phyloP scores from a whole-genome alignment of 805 yeast genomes.

The Hermanozyma aechmeae region DNA sequence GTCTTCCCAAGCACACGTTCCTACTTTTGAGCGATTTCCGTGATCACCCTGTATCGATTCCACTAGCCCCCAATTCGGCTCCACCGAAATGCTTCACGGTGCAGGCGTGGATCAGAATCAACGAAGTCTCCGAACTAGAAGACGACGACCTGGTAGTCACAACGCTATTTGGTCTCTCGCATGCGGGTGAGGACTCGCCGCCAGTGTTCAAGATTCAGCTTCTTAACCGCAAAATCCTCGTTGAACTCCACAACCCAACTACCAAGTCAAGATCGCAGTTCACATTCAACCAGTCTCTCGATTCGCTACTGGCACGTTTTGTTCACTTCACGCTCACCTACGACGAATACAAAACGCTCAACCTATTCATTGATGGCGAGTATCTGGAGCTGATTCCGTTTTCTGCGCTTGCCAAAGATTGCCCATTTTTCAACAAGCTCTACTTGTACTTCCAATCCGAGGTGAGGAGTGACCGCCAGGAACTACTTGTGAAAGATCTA shows the following conservation, averaged over 20 bases:
- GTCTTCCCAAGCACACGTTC: conserved; percentile 10
- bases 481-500: conserved; percentile 27
- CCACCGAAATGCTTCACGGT: conserved; percentile 21
- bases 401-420: conserved; percentile 18
- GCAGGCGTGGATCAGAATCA: conserved; percentile 32
- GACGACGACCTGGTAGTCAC: conserved; percentile 8
- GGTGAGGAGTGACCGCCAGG: conserved; percentile 5
- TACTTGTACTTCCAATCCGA: too few species aligned
- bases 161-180: conserved; percentile 17
- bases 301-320: conserved; percentile 9
- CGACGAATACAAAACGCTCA: conserved; percentile 28
- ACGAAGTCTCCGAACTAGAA: conserved; percentile 3
- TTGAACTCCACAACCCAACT: conserved; percentile 17
- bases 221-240: conserved; percentile 16
- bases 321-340: conserved; percentile 27
- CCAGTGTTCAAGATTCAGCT: conserved; percentile 19
- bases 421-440: conserved; percentile 25
- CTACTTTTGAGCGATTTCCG: too few species aligned
- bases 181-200: conserved; percentile 11
- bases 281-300: conserved; percentile 23
- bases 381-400: conserved; percentile 35
- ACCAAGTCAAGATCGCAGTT: conserved; percentile 19
- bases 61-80: conserved; percentile 17
- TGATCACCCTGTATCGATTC: too few species aligned
- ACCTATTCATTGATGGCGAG: conserved; percentile 42